phyloP scores from a whole-genome alignment of 2,329 filamentous ascomycete species.

The Penicillium sp. region DNA sequence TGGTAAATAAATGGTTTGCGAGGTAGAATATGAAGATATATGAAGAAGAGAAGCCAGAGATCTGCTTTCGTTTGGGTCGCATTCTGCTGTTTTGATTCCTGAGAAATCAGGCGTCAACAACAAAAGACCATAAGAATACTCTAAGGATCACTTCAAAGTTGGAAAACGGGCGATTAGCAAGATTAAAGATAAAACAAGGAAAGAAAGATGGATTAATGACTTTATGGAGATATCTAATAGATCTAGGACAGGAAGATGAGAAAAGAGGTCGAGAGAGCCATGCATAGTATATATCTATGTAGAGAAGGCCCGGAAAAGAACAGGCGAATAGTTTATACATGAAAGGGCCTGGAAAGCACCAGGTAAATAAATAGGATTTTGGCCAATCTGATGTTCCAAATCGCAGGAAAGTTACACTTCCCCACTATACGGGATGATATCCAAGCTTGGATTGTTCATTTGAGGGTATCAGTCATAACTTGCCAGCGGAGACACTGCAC shows the following conservation, averaged over 20 bases:
- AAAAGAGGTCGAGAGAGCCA: not conserved
- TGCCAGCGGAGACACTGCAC: not conserved
- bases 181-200: not conserved
- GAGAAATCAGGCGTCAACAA: not conserved
- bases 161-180: not conserved
- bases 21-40: not conserved
- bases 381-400: not conserved
- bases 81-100: conserved; percentile 5
- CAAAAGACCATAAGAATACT: not conserved
- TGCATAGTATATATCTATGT: not conserved
- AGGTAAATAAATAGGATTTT: not conserved
- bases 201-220: too few relatives aligned
- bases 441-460: not conserved
- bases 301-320: not conserved
- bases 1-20: not conserved
- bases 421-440: not conserved
- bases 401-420: not conserved
- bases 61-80: conserved; percentile 3
- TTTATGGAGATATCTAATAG: not conserved
- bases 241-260: not conserved
- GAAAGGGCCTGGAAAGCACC: not conserved
- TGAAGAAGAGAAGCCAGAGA: not conserved
- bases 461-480: conserved; percentile 15
- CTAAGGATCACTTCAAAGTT: not conserved
- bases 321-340: not conserved